Evolutionary conservation across 1,284 basidiomycete species (phyloP), one percentile per base, ranked within the genome.

Genomic region (Ustilago crameri): DNA sequence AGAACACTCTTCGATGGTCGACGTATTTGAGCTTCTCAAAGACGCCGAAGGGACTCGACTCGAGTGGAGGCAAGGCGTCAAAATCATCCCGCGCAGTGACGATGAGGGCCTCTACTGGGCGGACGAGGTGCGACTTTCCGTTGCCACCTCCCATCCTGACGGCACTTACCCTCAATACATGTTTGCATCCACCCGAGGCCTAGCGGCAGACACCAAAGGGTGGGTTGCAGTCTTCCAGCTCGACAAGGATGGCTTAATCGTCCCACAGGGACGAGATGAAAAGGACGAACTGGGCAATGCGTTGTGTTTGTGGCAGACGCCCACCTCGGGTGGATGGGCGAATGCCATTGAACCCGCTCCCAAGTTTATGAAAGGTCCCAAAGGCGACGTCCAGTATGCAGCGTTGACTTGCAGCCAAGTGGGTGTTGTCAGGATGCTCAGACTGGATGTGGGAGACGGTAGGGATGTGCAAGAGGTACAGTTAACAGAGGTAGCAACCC

Each of bases 251-350:
- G 83, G 82, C 4, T 52, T 78, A 9, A 68, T 81, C 41, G 64
- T 63, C n/a, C 24, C 54, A 15, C 59, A 44, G 7, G 20, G 17
- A 2, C 43, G 64, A 5, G 34, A 41, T 26, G 53, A 48, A 1
- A 26, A 50, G n/a, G 34, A 56, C 32, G 44, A 51, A 22, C 47
- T 51, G 5, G 62, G 57, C 17, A 55, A 74, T 12, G 62, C 71
- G 8, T 37, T 73, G 18, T 69, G 58, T 9, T 44, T 82, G 12
- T 78, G 78, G 72, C 69, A 84, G 57, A 84, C 84, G 2, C 76
- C 80, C 2, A 84, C 84, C 0, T 78, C 72, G 3, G 84, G 84
- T n/a, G 84, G 84, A 2, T 85, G 84, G 84, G 84, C 84, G 1
- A 85, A 85, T 56, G 84, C 84, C 0, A 83, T 85, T 27, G 81